A percentile compares a stretch with the other conserved stretches of the same genome.
Evolutionary conservation across 805 yeast species (phyloP).

Genomic region (Metschnikowia bowlesiae): DNA sequence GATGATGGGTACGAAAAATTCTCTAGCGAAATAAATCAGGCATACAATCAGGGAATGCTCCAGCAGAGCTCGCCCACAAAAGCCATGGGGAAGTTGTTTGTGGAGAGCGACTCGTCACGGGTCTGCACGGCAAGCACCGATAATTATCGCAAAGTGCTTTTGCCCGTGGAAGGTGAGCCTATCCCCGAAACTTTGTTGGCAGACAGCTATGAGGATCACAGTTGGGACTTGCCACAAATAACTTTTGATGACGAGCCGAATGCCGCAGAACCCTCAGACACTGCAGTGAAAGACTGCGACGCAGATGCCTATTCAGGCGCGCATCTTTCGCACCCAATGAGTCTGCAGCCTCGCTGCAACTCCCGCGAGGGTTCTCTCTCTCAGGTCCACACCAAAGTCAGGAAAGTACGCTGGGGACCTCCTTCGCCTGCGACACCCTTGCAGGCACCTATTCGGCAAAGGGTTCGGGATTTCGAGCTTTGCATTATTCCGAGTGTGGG

Average conservation of each 20-base stretch:
- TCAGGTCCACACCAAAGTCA: neutral
- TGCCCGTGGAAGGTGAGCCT: neutral
- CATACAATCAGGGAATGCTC: neutral
- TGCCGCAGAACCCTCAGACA: neutral
- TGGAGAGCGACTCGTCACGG: neutral
- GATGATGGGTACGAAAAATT: neutral
- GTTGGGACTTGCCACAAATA: neutral
- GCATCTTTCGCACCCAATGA: conserved; percentile 1
- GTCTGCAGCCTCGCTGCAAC: neutral
- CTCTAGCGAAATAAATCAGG: neutral
- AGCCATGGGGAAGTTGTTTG: neutral
- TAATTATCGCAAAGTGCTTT: neutral
- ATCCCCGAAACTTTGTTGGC: neutral
- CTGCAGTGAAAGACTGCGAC: neutral
- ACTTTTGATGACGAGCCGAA: neutral
- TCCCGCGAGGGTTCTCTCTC: neutral
- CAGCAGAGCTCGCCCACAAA: neutral
- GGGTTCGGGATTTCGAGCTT: neutral
- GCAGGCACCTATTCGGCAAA: neutral
- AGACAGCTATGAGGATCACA: neutral
- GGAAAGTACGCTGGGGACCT: neutral
- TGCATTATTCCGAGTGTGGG: neutral
- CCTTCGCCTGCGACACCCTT: neutral
- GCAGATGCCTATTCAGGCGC: neutral
- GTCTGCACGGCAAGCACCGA: neutral